Evolutionary conservation across 768 basidiomycete species (phyloP), one percentile per base, ranked within the genome.

Genomic region (Cyclocybe cylindracea): DNA sequence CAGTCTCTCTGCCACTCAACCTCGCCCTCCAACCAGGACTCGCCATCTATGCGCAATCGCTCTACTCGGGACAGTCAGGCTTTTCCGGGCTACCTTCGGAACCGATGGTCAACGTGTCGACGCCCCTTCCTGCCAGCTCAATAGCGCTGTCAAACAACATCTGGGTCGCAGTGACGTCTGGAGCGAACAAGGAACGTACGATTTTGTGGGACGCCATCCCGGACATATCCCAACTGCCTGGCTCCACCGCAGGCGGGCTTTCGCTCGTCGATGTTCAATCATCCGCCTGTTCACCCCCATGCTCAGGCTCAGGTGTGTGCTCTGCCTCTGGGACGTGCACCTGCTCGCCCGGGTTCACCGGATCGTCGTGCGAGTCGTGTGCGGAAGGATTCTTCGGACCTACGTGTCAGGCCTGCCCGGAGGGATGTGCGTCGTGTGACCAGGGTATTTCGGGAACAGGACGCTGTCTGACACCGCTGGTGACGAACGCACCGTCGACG

Each of bases 191-290:
- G 51, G 71, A 73, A 35, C 85, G 86, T 19, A 64, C 91, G 11
- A 76, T 93, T 16, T 62, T 94, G 32, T 94, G 90, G 89, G 83
- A 90, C 54, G 82, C 87, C 8, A 71, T 94, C 40, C 85, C 91
- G 9, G 91, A 94, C 60, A 62, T 87, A 16, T 70, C 80, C 2
- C 85, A 92, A 64, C 75, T 92, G 10, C 86, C 89, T 2, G 62
- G 76, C 1, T 67, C 74, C 3, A 70, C 68, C 34, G 67, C 77
- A 0, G 73, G 73, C 31, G 72, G 80, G 0, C 70, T 91, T n/a
- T 73, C 79, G 1, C 70, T 92, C n/a, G 66, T 86, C 38, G 84
- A 84, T 57, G 74, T 94, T 56, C 81, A 91, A 63, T 91, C 89
- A 4, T 74, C 82, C 0, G 73, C 84, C 0, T 95, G 93, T 64